Evolutionary conservation across 805 yeast genomes (phyloP).

Genomic region (Torulaspora maleeae): DNA sequence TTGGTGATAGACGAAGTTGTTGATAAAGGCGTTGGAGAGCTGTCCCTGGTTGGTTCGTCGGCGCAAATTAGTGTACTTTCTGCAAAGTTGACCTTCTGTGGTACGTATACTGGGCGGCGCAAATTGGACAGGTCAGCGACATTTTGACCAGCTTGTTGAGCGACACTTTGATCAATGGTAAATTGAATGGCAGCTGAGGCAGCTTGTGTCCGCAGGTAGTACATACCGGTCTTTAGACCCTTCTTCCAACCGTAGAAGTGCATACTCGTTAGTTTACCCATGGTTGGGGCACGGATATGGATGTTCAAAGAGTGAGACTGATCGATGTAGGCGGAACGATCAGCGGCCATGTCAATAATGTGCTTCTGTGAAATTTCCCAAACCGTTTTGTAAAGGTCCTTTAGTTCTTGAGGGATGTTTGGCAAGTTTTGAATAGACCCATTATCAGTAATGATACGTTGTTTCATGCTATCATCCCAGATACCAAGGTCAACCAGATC

Average conservation of each 20-base stretch:
- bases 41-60: conserved; percentile 20
- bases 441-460: conserved; percentile 64
- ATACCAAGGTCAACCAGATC: conserved; percentile 78
- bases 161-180: conserved; percentile 79
- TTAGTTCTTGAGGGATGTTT: conserved; percentile 68
- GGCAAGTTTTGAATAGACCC: conserved; percentile 83
- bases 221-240: conserved; percentile 98
- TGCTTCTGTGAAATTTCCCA: conserved; percentile 92
- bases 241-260: conserved; percentile 99
- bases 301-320: conserved; percentile 93
- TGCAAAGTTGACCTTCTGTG: conserved; percentile 22
- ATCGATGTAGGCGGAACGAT: conserved; percentile 73
- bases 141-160: conserved; percentile 77
- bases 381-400: conserved; percentile 82
- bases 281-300: conserved; percentile 82
- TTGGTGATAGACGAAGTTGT: conserved; percentile 36
- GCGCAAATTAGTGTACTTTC: conserved; percentile 16
- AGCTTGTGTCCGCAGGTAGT: conserved; percentile 94
- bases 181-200: conserved; percentile 96
- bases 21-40: conserved; percentile 38
- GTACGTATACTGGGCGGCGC: conserved; percentile 38
- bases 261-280: conserved; percentile 96
- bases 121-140: conserved; percentile 36
- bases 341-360: conserved; percentile 80
- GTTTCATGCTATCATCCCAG: conserved; percentile 79